A percentile compares a stretch with the other conserved stretches of the same genome.
phyloP scores from a whole-genome alignment of 129 eudicot genomes.

The Pseudognaphalium luteoalbum region DNA sequence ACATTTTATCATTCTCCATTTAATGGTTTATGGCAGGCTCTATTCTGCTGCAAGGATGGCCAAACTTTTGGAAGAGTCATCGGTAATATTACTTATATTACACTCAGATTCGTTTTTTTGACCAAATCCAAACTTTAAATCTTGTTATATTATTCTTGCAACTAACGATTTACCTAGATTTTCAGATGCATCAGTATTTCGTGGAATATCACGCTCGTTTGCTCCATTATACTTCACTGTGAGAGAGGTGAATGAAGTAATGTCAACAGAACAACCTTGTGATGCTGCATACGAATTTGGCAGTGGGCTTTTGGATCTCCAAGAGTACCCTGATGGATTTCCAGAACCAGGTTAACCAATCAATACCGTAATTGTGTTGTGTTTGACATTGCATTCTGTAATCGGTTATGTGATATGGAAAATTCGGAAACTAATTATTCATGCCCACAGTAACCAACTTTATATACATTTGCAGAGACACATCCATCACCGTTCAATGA shows the following conservation, averaged over 20 bases:
- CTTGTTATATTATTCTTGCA: background rate
- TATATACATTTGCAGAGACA: conserved; percentile 43
- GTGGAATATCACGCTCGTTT: conserved; percentile 44
- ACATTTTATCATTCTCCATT: conserved; percentile 11
- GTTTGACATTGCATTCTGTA: background rate
- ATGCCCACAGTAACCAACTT: background rate
- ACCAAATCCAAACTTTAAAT: background rate
- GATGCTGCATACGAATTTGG: conserved; percentile 81
- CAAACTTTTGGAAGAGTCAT: conserved; percentile 63
- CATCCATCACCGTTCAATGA: conserved; percentile 82
- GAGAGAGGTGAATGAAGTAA: conserved; percentile 58
- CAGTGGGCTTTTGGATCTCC: conserved; percentile 56
- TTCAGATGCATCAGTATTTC: conserved; percentile 52
- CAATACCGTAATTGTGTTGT: background rate
- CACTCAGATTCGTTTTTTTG: no score
- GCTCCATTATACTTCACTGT: conserved; percentile 67
- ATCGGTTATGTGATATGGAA: background rate
- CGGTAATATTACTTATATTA: conserved; percentile 44
- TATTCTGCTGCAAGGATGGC: conserved; percentile 57
- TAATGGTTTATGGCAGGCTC: conserved; percentile 43
- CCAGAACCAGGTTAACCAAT: conserved; percentile 65
- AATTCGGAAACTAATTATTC: background rate
- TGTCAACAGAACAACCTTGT: conserved; percentile 92
- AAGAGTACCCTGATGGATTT: conserved; percentile 64
- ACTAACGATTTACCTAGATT: conserved; percentile 1